These are phyloP conservation scores for Nothopassalora personata DNA, from an alignment of 2,329 filamentous ascomycete species.

Conservation along the genomic window DNA sequence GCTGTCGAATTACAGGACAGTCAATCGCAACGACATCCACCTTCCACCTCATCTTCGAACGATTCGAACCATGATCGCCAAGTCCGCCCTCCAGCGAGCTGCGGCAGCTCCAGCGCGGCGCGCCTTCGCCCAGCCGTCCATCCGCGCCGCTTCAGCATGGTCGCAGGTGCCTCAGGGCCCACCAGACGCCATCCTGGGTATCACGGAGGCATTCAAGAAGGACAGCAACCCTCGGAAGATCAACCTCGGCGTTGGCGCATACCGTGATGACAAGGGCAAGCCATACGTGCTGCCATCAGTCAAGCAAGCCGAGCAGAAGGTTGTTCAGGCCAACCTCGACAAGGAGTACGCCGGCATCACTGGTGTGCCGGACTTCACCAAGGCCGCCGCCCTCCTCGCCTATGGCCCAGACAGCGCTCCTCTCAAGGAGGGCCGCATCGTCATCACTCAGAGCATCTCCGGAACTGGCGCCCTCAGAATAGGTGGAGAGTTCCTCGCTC, in stretches of 20 bases:
- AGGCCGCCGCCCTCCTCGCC: constrained; percentile 82
- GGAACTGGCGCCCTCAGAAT: constrained; percentile 94
- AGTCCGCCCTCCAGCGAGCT: constrained; percentile 28
- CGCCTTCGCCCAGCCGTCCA: constrained; percentile 33
- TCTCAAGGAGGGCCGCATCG: constrained; percentile 69
- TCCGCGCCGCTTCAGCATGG: constrained; percentile 74
- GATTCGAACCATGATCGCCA: constrained; percentile 27
- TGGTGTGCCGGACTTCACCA: constrained; percentile 88
- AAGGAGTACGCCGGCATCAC: constrained; percentile 99
- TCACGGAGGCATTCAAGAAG: constrained; percentile 99
- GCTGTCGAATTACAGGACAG: neutral
- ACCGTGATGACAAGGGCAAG: constrained; percentile 97
- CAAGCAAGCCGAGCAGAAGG: constrained; percentile 78
- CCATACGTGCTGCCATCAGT: constrained; percentile 96
- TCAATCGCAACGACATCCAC: neutral
- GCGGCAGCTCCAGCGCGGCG: constrained; percentile 23
- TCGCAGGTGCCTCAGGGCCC: constrained; percentile 86
- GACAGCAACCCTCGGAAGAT: constrained; percentile 93
- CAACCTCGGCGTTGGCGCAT: constrained; percentile 96
- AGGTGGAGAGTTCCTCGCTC: constrained; percentile 84
- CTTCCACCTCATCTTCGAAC: neutral
- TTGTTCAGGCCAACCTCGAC: constrained; percentile 72
- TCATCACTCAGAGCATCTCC: constrained; percentile 96
- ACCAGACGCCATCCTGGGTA: constrained; percentile 72
- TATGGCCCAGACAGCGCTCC: constrained; percentile 77